A percentile compares a stretch with the other conserved stretches of the same genome.
phyloP scores from a whole-genome alignment of 129 eudicot species.

The Logfia minima region DNA sequence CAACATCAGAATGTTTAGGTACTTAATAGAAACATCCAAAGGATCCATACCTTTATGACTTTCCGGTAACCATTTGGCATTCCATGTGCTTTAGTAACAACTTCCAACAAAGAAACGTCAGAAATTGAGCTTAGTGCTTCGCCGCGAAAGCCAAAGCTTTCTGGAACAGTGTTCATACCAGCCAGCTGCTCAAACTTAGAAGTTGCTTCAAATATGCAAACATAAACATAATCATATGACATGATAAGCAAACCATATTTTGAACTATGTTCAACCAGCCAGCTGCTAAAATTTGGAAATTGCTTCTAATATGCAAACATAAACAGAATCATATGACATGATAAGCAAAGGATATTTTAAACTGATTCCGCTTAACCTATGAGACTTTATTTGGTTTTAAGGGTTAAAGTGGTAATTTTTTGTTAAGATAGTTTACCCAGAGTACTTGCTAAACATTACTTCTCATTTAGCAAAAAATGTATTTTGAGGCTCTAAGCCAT shows the following conservation, averaged over 20 bases:
- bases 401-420: constrained; percentile 11
- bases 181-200: constrained; percentile 55
- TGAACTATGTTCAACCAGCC: constrained; percentile 33
- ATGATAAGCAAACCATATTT: constrained; percentile 7
- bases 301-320: constrained; percentile 45
- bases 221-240: constrained; percentile 20
- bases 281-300: constrained; percentile 63
- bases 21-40: constrained; percentile 6
- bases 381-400: neutral
- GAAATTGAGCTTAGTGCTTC: constrained; percentile 91
- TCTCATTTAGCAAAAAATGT: neutral
- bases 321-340: constrained; percentile 17
- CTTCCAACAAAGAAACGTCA: constrained; percentile 78
- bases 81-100: constrained; percentile 82
- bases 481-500: neutral
- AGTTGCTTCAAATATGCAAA: constrained; percentile 56
- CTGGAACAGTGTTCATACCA: constrained; percentile 36
- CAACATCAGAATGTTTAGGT: neutral
- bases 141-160: constrained; percentile 79
- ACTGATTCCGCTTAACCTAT: neutral
- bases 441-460: neutral
- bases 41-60: constrained; percentile 62
- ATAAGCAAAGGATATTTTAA: constrained; percentile 4
- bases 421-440: neutral
- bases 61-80: constrained; percentile 96